These are phyloP conservation scores for Quercus lobata DNA, from an alignment of 331 rosid species.

Conservation along the genomic window DNA sequence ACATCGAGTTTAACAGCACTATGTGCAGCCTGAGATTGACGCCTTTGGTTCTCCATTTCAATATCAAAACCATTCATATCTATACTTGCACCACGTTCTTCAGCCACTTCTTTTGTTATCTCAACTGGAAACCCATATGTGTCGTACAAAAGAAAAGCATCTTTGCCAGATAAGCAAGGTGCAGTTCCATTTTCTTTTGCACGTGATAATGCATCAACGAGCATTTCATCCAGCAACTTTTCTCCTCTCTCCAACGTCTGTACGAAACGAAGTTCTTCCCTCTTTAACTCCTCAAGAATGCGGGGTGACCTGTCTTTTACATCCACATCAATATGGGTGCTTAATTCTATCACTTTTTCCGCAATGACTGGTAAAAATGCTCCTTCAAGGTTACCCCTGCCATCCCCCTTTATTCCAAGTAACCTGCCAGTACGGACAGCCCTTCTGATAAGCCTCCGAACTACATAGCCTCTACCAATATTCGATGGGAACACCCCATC, in stretches of 20 bases:
- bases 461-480: conserved; percentile 91
- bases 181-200: conserved; percentile 49
- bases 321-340: conserved; percentile 60
- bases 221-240: conserved; percentile 79
- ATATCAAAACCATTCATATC: conserved; percentile 76
- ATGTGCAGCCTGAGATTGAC: conserved; percentile 97
- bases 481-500: conserved; percentile 95
- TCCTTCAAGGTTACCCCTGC: conserved; percentile 72
- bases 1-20: conserved; percentile 68
- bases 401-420: conserved; percentile 90
- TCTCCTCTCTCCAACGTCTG: conserved; percentile 93
- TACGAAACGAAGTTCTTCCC: conserved; percentile 96
- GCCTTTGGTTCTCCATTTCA: conserved; percentile 94
- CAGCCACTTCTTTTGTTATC: conserved; percentile 90
- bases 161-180: conserved; percentile 80
- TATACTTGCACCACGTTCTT: conserved; percentile 75
- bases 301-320: conserved; percentile 54
- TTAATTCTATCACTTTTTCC: conserved; percentile 72
- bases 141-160: conserved; percentile 92
- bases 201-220: conserved; percentile 54
- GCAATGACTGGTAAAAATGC: conserved; percentile 86
- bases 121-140: conserved; percentile 87
- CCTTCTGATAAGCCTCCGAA: conserved; percentile 91
- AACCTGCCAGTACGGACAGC: conserved; percentile 90
- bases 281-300: conserved; percentile 81